A percentile compares a stretch with the other conserved stretches of the same genome.
Evolutionary conservation across 2,329 filamentous ascomycete species (phyloP).

Genomic region (Fusarium pseudograminearum): DNA sequence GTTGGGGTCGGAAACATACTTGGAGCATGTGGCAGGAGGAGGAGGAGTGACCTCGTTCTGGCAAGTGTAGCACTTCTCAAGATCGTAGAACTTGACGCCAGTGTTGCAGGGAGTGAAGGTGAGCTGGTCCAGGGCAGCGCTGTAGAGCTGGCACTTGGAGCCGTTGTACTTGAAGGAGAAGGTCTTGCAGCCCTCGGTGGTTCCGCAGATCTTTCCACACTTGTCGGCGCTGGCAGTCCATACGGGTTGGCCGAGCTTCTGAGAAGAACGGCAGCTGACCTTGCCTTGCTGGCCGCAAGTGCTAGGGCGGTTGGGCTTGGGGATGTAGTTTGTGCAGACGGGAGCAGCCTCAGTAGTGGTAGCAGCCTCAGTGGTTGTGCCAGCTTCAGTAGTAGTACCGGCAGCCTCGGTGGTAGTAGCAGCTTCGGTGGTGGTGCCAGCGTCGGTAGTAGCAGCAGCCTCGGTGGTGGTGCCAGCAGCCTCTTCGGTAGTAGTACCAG

Average conservation of each 20-base stretch:
- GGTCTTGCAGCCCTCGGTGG: constrained; percentile 18
- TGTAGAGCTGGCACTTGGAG: constrained; percentile 25
- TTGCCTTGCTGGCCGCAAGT: constrained; percentile 24
- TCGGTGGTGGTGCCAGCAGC: neutral
- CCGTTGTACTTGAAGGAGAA: constrained; percentile 15
- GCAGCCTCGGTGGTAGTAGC: neutral
- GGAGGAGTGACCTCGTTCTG: constrained; percentile 1
- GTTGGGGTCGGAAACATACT: constrained; percentile 22
- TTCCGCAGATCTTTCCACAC: constrained; percentile 19
- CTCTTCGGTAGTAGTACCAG: neutral
- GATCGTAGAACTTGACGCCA: constrained; percentile 33
- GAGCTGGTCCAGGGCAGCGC: neutral
- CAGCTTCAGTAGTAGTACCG: neutral
- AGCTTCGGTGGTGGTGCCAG: neutral
- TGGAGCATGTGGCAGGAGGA: constrained; percentile 23
- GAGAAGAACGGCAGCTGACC: constrained; percentile 10
- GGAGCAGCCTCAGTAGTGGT: constrained; percentile 22
- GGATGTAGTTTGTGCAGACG: constrained; percentile 21
- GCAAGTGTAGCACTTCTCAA: constrained; percentile 24
- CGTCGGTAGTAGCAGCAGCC: neutral
- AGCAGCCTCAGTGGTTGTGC: neutral
- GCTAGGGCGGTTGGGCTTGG: constrained; percentile 3
- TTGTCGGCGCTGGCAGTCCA: neutral
- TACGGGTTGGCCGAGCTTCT: constrained; percentile 12
- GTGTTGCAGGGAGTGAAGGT: constrained; percentile 16